Conservation (phyloP, 441 rosid genomes). For the Gossypium armourianum region DNA sequence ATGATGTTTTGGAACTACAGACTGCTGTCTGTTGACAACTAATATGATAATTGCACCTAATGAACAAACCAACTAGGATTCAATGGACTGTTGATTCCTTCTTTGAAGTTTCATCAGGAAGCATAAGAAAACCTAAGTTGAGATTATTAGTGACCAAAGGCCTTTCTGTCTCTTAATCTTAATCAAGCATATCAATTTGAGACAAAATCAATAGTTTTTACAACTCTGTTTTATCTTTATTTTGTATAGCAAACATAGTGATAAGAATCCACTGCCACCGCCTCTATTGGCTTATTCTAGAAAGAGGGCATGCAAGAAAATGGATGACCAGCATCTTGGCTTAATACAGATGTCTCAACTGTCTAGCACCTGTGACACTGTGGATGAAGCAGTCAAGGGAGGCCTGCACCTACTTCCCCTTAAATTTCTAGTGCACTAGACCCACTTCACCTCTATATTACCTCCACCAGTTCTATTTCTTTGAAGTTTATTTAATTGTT, state of each 20-base stretch:
- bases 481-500: not conserved
- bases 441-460: not conserved
- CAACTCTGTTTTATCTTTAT: not conserved
- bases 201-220: constrained; percentile 4
- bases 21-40: not conserved
- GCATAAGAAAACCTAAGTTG: not conserved
- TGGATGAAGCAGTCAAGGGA: not conserved
- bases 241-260: not conserved
- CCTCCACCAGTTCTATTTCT: not conserved
- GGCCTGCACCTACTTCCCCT: not conserved
- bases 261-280: not conserved
- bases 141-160: not conserved
- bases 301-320: not conserved
- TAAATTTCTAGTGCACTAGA: not conserved
- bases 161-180: not conserved
- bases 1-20: not conserved
- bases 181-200: not conserved
- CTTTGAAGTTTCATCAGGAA: constrained; percentile 2
- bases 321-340: not conserved
- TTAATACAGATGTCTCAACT: not conserved
- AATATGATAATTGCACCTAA: constrained; percentile 3
- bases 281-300: not conserved
- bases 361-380: not conserved
- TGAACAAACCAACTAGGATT: not conserved
- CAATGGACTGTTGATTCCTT: constrained; percentile 3